Evolutionary conservation across 305 asterid species (phyloP).

Genomic region (Fraxinus floribunda): DNA sequence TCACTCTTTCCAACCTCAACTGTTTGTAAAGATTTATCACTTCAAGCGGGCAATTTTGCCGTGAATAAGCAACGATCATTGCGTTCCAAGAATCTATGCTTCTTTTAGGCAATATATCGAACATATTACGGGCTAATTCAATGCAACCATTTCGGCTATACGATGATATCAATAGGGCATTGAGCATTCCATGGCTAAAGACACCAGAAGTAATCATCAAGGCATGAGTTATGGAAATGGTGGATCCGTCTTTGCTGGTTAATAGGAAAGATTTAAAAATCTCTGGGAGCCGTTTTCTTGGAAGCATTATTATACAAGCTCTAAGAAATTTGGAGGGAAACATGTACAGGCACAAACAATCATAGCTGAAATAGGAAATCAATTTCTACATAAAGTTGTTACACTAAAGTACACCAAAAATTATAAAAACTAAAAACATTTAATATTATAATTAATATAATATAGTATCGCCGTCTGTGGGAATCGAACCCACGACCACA

Average conservation of each 20-base stretch:
- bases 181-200: conserved; percentile 28
- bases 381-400: neutral
- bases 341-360: neutral
- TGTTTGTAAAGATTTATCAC: conserved; percentile 40
- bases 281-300: conserved; percentile 39
- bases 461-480: conserved; percentile 68
- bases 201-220: conserved; percentile 53
- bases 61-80: conserved; percentile 52
- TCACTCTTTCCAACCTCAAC: conserved; percentile 39
- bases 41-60: conserved; percentile 32
- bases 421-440: no score
- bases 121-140: conserved; percentile 48
- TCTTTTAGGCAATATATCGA: conserved; percentile 55
- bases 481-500: conserved; percentile 96
- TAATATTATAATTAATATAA: neutral
- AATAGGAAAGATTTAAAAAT: conserved; percentile 37
- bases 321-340: neutral
- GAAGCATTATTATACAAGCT: conserved; percentile 37
- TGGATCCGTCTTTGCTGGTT: conserved; percentile 36
- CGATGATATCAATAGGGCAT: conserved; percentile 44
- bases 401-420: neutral
- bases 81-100: conserved; percentile 68
- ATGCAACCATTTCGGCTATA: conserved; percentile 44
- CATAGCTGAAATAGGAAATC: neutral
- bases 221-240: conserved; percentile 58